Percentiles rank a stretch among this genome's conserved stretches.
These are phyloP conservation scores for Leucocoprinus leucothites DNA, from an alignment of 768 basidiomycete genomes.

Conservation along the genomic window DNA sequence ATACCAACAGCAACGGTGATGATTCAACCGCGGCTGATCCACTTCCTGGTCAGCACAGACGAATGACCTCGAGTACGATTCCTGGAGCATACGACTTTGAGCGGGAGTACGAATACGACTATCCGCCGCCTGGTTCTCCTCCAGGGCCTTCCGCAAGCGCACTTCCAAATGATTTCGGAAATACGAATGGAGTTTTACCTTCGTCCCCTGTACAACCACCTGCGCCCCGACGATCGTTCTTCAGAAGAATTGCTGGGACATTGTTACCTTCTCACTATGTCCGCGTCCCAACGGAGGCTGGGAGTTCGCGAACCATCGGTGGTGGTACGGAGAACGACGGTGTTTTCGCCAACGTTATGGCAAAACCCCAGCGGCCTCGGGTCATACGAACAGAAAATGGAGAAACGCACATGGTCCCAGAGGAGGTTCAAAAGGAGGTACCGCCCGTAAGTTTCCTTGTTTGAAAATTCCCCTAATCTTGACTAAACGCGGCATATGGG, in stretches of 20 bases:
- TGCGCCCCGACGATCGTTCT: constrained; percentile 44
- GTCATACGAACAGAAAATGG: constrained; percentile 51
- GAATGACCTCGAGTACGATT: constrained; percentile 21
- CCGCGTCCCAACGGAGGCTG: constrained; percentile 41
- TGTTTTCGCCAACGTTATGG: constrained; percentile 92
- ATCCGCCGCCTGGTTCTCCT: constrained; percentile 79
- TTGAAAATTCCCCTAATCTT: background rate
- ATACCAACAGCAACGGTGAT: constrained; percentile 9
- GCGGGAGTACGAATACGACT: constrained; percentile 68
- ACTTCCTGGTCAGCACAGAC: constrained; percentile 12
- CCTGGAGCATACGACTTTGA: constrained; percentile 76
- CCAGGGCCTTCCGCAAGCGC: constrained; percentile 56
- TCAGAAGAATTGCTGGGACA: constrained; percentile 56
- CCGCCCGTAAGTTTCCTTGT: constrained; percentile 68
- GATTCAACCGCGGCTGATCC: constrained; percentile 1
- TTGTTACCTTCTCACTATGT: constrained; percentile 67
- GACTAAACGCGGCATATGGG: background rate
- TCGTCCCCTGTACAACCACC: constrained; percentile 38
- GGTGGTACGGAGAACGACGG: constrained; percentile 86
- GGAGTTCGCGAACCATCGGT: constrained; percentile 40
- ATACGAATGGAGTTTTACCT: constrained; percentile 67
- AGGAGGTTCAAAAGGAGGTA: constrained; percentile 75
- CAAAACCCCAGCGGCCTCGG: constrained; percentile 66
- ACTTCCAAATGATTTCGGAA: constrained; percentile 66
- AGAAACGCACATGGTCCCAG: constrained; percentile 63